These are phyloP conservation scores for Eucalyptus camaldulensis DNA, from an alignment of 345 rosid species.

Conservation along the genomic window DNA sequence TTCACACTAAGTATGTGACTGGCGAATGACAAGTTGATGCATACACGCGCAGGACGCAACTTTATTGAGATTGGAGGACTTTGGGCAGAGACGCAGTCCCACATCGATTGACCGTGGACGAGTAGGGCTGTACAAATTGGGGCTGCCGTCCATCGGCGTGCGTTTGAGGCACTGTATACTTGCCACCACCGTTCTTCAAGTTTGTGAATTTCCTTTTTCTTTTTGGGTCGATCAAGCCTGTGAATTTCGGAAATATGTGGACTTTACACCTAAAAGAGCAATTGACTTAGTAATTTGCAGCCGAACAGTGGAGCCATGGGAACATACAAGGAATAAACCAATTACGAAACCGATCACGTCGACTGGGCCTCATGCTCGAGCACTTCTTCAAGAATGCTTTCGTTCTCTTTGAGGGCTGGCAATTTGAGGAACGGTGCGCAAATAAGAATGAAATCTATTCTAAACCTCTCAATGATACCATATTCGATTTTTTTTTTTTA, in stretches of 20 bases:
- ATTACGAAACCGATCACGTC: not conserved
- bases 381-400: not conserved
- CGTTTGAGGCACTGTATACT: not conserved
- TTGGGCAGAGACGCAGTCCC: not conserved
- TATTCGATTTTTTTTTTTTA: not conserved
- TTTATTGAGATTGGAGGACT: not conserved
- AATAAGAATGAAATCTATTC: not conserved
- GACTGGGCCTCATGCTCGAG: not conserved
- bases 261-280: not conserved
- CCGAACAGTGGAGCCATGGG: not conserved
- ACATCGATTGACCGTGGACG: fast-evolving
- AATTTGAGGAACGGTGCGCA: fast-evolving
- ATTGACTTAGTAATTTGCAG: not conserved
- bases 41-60: not conserved
- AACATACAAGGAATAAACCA: not conserved
- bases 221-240: not conserved
- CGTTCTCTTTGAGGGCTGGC: not conserved
- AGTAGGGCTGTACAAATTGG: not conserved
- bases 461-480: not conserved
- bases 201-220: not conserved
- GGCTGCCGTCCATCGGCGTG: not conserved
- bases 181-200: not conserved
- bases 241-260: not conserved
- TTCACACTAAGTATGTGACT: not conserved
- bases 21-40: not conserved